phyloP scores from a whole-genome alignment of 768 basidiomycete species.

The Amanita pseudoporphyria region DNA sequence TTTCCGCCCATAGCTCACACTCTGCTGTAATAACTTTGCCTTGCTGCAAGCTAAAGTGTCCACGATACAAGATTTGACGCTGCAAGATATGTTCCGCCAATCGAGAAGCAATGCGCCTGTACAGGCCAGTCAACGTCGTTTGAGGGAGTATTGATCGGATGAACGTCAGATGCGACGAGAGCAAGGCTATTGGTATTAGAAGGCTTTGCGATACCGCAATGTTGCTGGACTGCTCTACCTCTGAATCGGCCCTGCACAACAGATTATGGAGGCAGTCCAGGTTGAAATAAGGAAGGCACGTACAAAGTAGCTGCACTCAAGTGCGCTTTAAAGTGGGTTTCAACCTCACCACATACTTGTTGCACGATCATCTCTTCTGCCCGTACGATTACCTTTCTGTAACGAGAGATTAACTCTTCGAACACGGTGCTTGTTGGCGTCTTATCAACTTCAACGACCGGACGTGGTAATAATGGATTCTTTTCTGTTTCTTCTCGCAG shows the following conservation, averaged over 20 bases:
- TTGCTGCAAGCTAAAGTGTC: slow-evolving; percentile 51
- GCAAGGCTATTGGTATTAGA: slow-evolving; percentile 63
- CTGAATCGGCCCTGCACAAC: background rate
- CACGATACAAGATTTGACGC: slow-evolving; percentile 72
- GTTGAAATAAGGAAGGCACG: background rate
- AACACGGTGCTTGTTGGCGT: slow-evolving; percentile 64
- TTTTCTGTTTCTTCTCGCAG: slow-evolving; percentile 46
- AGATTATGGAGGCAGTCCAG: background rate
- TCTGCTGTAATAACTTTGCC: slow-evolving; percentile 60
- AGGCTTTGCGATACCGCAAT: slow-evolving; percentile 60
- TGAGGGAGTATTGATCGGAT: slow-evolving; percentile 57
- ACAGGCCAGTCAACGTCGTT: slow-evolving; percentile 48
- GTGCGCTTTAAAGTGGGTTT: slow-evolving; percentile 64
- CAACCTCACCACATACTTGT: slow-evolving; percentile 76
- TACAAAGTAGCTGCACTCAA: slow-evolving; percentile 42
- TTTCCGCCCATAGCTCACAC: slow-evolving; percentile 77
- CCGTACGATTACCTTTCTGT: slow-evolving; percentile 48
- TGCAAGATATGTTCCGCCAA: slow-evolving; percentile 75
- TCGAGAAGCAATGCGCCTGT: slow-evolving; percentile 62
- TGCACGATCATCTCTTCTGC: slow-evolving; percentile 85
- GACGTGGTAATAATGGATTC: slow-evolving; percentile 42
- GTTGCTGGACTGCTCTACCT: slow-evolving; percentile 19
- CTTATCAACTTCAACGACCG: slow-evolving; percentile 21
- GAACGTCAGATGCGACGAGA: slow-evolving; percentile 71
- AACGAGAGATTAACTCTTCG: slow-evolving; percentile 61